A percentile compares a stretch with the other conserved stretches of the same genome.
These are phyloP conservation scores for Penicillium psychrosexuale DNA, from an alignment of 2,329 filamentous ascomycete genomes.

Conservation along the genomic window DNA sequence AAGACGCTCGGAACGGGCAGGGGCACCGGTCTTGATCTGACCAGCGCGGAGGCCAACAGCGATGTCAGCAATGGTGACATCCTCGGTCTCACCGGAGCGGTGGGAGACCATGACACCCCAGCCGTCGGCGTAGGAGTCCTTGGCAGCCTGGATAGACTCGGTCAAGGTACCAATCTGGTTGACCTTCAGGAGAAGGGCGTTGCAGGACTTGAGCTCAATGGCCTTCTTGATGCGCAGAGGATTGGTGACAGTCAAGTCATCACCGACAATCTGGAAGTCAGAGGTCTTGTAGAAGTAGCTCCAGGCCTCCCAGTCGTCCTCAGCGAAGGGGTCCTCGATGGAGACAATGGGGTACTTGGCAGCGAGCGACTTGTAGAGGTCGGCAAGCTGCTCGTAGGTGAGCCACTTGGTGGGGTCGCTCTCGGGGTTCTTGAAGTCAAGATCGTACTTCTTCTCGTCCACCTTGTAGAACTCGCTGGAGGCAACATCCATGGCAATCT, in stretches of 20 bases:
- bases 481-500: slow-evolving; percentile 98
- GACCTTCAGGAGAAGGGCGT: slow-evolving; percentile 97
- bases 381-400: slow-evolving; percentile 95
- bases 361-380: slow-evolving; percentile 80
- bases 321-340: slow-evolving; percentile 98
- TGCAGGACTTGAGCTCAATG: slow-evolving; percentile 98
- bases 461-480: slow-evolving; percentile 99
- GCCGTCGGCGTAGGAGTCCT: slow-evolving; percentile 91
- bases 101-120: slow-evolving; percentile 99
- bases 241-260: slow-evolving; percentile 99
- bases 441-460: slow-evolving; percentile 97
- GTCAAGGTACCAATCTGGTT: slow-evolving; percentile 99
- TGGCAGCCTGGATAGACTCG: slow-evolving; percentile 98
- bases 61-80: slow-evolving; percentile 98
- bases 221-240: slow-evolving; percentile 99
- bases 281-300: slow-evolving; percentile 99
- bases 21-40: slow-evolving; percentile 99
- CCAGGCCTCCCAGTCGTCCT: slow-evolving; percentile 99
- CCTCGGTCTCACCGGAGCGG: slow-evolving; percentile 98
- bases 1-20: slow-evolving; percentile 92
- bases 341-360: slow-evolving; percentile 98
- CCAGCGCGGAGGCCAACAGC: slow-evolving; percentile 93
- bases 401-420: slow-evolving; percentile 96
- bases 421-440: slow-evolving; percentile 99
- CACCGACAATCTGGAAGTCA: slow-evolving; percentile 96